Evolutionary conservation across 352 stramenopile species (phyloP), one percentile per base, ranked within the genome.

Genomic region (Phytophthora agathidicida): DNA sequence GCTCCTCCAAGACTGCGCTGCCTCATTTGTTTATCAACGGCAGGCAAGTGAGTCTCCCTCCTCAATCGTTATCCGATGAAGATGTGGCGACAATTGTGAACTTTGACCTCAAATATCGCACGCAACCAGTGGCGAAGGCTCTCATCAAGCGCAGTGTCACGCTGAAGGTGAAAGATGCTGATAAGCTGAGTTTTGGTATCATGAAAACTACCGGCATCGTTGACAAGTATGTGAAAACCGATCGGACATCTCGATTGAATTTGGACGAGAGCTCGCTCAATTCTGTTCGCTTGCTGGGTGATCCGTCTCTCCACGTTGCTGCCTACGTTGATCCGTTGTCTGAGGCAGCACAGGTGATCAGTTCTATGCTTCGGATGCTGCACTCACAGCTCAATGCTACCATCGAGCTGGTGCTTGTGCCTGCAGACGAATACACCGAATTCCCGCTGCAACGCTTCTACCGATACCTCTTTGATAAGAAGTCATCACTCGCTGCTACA

Each of bases 371-470:
- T 17, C 57, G 77, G 10, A 93, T 92, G 82, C 54, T 96, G 8
- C 78, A 81, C 20, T 60, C 59, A 7, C 84, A 93, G 65, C 66
- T 96, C 0, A 89, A 89, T 32, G 83, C 85, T 8, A 85, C 71
- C 1, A 65, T 94, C 14, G 85, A 93, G 41, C 35, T 94, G 16
- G 62, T 94, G 19, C 30, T 90, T 4, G 27, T 91, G 42, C 96
- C 73, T 22, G 63, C 57, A 0, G 71, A 72, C 9, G 82, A 97
- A 46, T 84, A 96, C 47, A 80, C 69, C 0, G 83, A 97, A 48
- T 87, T 98, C 20, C 96, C 96, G 13, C 64, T 98, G 4, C 83
- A 96, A 67, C 86, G 85, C 7, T 98, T 98, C 69, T 98, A 98
- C 59, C 83, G 91, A 17, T 98, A 97, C 50, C 60, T 93, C 7